Evolutionary conservation across 768 basidiomycete species (phyloP).

Genomic region (Kwoniella heveanensis): DNA sequence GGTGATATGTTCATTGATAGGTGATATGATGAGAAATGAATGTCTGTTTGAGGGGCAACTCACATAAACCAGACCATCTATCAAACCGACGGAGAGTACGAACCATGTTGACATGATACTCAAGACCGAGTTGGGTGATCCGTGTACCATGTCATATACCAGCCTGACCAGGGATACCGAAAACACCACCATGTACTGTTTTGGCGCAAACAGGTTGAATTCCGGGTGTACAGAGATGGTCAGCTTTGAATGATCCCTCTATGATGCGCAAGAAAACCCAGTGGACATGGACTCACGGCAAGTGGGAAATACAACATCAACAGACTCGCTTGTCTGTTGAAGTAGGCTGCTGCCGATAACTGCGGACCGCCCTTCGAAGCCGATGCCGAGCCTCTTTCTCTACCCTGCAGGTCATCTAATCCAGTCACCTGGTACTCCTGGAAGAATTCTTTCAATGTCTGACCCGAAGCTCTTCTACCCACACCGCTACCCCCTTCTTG

Average conservation of each 20-base stretch:
- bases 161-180: slow-evolving; percentile 50
- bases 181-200: slow-evolving; percentile 51
- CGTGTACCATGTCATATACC: slow-evolving; percentile 51
- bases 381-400: slow-evolving; percentile 9
- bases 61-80: slow-evolving; percentile 53
- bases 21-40: no score
- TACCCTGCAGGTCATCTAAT: slow-evolving; percentile 16
- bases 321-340: slow-evolving; percentile 54
- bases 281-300: slow-evolving; percentile 39
- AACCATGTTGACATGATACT: slow-evolving; percentile 47
- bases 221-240: neutral
- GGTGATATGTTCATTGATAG: no score
- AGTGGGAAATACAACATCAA: slow-evolving; percentile 56
- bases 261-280: no score
- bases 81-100: slow-evolving; percentile 50
- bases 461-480: slow-evolving; percentile 20
- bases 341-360: slow-evolving; percentile 51
- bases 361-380: slow-evolving; percentile 20
- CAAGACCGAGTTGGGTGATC: slow-evolving; percentile 31
- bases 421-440: slow-evolving; percentile 34
- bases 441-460: slow-evolving; percentile 52
- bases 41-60: no score
- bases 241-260: neutral
- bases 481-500: neutral
- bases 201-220: neutral